A percentile compares a stretch with the other conserved stretches of the same genome.
phyloP scores from a whole-genome alignment of 805 yeast genomes.

The Zygotorulaspora florentina region DNA sequence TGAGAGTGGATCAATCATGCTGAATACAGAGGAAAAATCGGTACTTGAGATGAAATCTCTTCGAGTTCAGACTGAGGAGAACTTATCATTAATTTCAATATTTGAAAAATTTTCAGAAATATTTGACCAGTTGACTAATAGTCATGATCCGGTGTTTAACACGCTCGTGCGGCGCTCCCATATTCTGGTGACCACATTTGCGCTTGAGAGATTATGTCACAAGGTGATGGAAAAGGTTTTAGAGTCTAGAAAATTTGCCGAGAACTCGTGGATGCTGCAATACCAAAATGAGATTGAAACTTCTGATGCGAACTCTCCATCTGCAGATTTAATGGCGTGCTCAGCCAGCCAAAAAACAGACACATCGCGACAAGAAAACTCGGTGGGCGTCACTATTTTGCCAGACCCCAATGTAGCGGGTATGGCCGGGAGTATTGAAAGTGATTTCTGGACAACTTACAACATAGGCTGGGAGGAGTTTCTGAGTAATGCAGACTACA shows the following conservation, averaged over 20 bases:
- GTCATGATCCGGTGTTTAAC: conserved; percentile 6
- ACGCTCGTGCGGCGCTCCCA: conserved; percentile 12
- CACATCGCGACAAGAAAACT: not conserved
- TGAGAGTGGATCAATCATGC: not conserved
- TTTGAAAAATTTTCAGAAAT: conserved; percentile 12
- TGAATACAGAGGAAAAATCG: not conserved
- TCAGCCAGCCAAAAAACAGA: not conserved
- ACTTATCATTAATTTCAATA: not conserved
- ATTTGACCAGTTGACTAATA: conserved; percentile 10
- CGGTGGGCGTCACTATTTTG: not conserved
- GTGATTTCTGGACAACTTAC: conserved; percentile 26
- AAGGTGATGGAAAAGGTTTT: conserved; percentile 20
- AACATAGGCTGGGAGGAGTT: conserved; percentile 23
- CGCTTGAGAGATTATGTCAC: conserved; percentile 18
- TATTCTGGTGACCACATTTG: conserved; percentile 7
- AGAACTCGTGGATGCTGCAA: conserved; percentile 14
- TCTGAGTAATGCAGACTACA: conserved; percentile 7
- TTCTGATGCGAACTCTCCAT: not conserved
- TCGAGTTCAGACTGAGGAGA: not conserved
- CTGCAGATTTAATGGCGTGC: not conserved
- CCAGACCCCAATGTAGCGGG: not conserved
- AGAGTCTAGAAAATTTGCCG: conserved; percentile 18
- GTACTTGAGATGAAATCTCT: conserved; percentile 1
- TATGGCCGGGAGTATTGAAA: conserved; percentile 16
- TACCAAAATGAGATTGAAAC: conserved; percentile 1